A percentile compares a stretch with the other conserved stretches of the same genome.
phyloP scores from a whole-genome alignment of 2,329 filamentous ascomycete genomes.

The Domatiomyces catenatus region DNA sequence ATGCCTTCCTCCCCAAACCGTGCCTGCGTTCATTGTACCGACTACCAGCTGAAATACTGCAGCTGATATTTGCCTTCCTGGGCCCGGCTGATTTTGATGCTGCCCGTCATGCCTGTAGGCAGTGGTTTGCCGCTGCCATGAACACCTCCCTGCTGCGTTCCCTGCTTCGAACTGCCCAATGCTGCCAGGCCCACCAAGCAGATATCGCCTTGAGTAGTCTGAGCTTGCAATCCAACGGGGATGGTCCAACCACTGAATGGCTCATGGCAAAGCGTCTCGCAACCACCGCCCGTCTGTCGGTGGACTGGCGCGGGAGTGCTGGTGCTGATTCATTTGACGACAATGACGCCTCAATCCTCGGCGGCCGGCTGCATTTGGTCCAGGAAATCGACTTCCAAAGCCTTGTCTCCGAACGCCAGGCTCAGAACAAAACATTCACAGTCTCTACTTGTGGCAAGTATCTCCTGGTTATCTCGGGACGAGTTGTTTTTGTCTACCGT shows the following conservation, averaged over 20 bases:
- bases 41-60: conserved; percentile 34
- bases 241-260: conserved; percentile 20
- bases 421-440: conserved; percentile 28
- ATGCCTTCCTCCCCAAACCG: conserved; percentile 6
- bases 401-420: conserved; percentile 8
- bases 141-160: conserved; percentile 33
- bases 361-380: conserved; percentile 4
- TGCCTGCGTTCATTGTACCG: conserved; percentile 8
- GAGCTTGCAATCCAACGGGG: conserved; percentile 5
- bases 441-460: conserved; percentile 45
- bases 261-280: conserved; percentile 33
- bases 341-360: conserved; percentile 8
- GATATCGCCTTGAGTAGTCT: conserved; percentile 2
- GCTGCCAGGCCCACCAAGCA: conserved; percentile 22
- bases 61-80: conserved; percentile 32
- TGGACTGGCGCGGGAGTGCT: conserved; percentile 26
- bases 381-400: conserved; percentile 12
- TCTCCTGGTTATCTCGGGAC: conserved; percentile 39
- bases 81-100: conserved; percentile 41
- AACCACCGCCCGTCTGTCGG: conserved; percentile 34
- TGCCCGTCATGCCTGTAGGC: conserved; percentile 43
- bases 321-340: conserved; percentile 18
- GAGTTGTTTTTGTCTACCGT: conserved; percentile 42
- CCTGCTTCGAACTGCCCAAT: conserved; percentile 40
- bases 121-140: conserved; percentile 46